phyloP scores from a whole-genome alignment of 345 rosid genomes.

The Moricandia arvensis region DNA sequence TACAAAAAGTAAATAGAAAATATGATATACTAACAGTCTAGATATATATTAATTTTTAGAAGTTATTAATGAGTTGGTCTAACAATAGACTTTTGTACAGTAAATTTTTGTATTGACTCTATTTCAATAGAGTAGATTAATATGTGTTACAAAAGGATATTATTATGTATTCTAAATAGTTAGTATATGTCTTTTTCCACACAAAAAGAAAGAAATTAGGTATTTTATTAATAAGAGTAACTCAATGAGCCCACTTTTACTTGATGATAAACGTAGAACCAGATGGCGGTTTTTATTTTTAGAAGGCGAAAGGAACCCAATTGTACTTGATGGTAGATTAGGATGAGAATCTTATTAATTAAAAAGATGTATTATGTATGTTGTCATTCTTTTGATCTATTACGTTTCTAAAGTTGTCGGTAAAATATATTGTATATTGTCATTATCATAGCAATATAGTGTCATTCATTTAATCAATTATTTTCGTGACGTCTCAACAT shows the following conservation, averaged over 20 bases:
- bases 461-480: not conserved
- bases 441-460: not conserved
- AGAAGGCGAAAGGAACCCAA: not conserved
- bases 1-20: too few species aligned
- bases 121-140: not conserved
- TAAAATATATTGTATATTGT: not conserved
- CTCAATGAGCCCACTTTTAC: too few species aligned
- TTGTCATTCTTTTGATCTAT: not conserved
- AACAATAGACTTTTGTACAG: too few species aligned
- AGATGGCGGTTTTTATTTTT: too few species aligned
- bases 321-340: not conserved
- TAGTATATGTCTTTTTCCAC: not conserved
- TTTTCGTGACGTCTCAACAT: not conserved
- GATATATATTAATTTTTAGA: too few species aligned
- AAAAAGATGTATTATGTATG: not conserved
- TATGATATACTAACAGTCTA: too few species aligned
- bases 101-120: too few species aligned
- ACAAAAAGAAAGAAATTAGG: not conserved
- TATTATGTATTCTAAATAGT: not conserved
- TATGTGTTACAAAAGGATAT: not conserved
- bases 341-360: not conserved
- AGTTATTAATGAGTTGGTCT: too few species aligned
- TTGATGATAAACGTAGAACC: too few species aligned
- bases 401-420: not conserved
- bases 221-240: too few species aligned